Percentiles rank a stretch among this genome's conserved stretches.
Conservation (phyloP, 192 early-diverging fungal species). For the Entomortierella beljakovae region DNA sequence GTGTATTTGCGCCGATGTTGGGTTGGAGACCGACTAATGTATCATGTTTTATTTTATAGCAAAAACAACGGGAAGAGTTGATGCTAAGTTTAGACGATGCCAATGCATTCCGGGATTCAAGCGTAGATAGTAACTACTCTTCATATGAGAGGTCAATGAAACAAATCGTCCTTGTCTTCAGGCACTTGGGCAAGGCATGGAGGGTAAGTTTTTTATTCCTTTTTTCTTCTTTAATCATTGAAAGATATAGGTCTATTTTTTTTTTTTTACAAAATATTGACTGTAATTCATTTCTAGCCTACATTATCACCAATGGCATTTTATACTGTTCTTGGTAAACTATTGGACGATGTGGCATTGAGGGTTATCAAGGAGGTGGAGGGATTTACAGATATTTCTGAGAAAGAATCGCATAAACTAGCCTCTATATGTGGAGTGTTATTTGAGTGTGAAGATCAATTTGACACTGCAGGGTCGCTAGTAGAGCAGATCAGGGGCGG, state of each 20-base stretch:
- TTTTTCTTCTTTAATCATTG: background rate
- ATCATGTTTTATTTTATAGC: constrained; percentile 38
- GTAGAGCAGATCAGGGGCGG: constrained; percentile 22
- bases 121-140: constrained; percentile 59
- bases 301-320: constrained; percentile 36
- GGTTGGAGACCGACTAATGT: background rate
- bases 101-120: constrained; percentile 42
- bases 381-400: constrained; percentile 53
- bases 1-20: background rate
- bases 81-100: constrained; percentile 57
- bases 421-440: constrained; percentile 46
- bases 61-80: constrained; percentile 65
- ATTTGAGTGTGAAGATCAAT: constrained; percentile 54
- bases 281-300: constrained; percentile 16
- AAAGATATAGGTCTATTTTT: background rate
- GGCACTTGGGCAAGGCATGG: constrained; percentile 63
- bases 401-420: constrained; percentile 55
- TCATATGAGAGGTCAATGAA: constrained; percentile 64
- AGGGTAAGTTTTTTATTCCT: constrained; percentile 56
- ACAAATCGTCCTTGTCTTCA: constrained; percentile 59
- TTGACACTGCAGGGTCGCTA: constrained; percentile 40
- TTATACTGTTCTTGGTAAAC: constrained; percentile 37
- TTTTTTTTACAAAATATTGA: background rate
- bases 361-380: constrained; percentile 53
- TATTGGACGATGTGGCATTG: constrained; percentile 36